Base-by-base conservation (phyloP, 2,329 filamentous ascomycete genomes). In the Coniochaeta prunicola region DNA sequence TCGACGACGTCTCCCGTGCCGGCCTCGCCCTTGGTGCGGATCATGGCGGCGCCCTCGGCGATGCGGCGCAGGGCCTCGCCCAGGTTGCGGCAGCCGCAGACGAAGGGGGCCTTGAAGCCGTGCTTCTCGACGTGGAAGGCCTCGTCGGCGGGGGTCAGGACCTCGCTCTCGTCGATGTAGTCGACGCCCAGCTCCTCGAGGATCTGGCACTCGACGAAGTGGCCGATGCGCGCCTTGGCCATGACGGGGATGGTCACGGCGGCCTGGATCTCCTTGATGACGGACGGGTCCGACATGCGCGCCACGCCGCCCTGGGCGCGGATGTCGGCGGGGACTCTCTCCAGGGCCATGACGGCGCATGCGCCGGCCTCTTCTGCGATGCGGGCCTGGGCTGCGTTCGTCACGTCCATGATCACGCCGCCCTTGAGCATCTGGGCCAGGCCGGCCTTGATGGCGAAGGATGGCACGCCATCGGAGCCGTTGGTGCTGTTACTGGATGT, bases 361-460 rank as follows among this genome's bases (percentile, higher is more conserved):
- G 94, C 94, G 63, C 94, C 94, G 62, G 94, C 92, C 74, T 97
- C 92, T 76, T 99, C 94, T 72, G 94, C 94, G 73, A 99, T 97
- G 77, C 91, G 91, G 63, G 94, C 92, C 80, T 96, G 92, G 71
- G 91, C 89, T 28, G 92, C 90, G 73, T 93, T 91, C 63, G 96
- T 91, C 60, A 97, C 94, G 76, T 99, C 94, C 94, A 99, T 99
- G 77, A 99, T 99, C 65, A 99, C 94, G 69, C 94, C 94, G 72
- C 94, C 94, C 82, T 97, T 97, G 76, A 97, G 81, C 94, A 99
- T 99, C 76, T 96, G 90, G 26, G 94, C 94, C 64, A 99, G 81
- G 60, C 93, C 94, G 58, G 91, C 89, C 84, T 99, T 99, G 82
- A 97, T 88, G 66, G 87, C 87, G 76, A 97, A 96, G 74, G 85